Base-by-base conservation (phyloP, 208 protist genomes). In the Wallacemonas rigidus region DNA sequence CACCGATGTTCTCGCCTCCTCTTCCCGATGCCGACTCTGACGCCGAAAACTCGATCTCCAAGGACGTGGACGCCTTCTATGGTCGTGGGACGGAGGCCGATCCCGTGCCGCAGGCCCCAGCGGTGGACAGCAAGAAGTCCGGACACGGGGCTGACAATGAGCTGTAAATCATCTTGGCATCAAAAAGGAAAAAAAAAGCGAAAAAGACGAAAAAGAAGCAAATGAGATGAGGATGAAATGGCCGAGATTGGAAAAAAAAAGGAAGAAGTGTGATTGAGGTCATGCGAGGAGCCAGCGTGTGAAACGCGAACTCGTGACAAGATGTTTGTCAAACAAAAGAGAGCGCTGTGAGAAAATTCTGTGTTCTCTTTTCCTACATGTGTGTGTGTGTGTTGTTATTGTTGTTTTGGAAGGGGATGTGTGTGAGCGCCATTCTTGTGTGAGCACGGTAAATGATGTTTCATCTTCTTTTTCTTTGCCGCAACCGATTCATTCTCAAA, bases 1-100 rank as follows among this genome's bases (percentile, higher is more conserved):
- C 65, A 14, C 61, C 68, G 35, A 77, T 86, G 5, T 41, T 86
- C 44, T 82, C 77, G 1, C 81, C 81, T 8, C 74, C 72, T 6
- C 76, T 74, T 7, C 60, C 60, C 9, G 60, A 65, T 35, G 60
- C 60, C n/a, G 60, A 65, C 60, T 65, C 60, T 12, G 60, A 65
- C 9, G 60, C 60, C 41, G 60, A 65, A 45, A 65, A 65, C 60
- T 65, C 60, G n/a, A 41, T 65, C n/a, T n/a, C 15, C 47, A 51
- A 45, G 5, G 60, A 36, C 47, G 60, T 65, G 14, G 60, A 65
- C 4, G 43, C 7, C 47, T 65, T 65, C 60, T 65, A 65, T 26
- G 60, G 60, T 38, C 60, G 60, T 48, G 60, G 60, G 4, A 17
- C 60, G 43, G 60, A 44, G 14, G 60, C n/a, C 15, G 41, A 38